Evolutionary conservation across 805 yeast species (phyloP).

Genomic region (Cyberlindnera petersonii): DNA sequence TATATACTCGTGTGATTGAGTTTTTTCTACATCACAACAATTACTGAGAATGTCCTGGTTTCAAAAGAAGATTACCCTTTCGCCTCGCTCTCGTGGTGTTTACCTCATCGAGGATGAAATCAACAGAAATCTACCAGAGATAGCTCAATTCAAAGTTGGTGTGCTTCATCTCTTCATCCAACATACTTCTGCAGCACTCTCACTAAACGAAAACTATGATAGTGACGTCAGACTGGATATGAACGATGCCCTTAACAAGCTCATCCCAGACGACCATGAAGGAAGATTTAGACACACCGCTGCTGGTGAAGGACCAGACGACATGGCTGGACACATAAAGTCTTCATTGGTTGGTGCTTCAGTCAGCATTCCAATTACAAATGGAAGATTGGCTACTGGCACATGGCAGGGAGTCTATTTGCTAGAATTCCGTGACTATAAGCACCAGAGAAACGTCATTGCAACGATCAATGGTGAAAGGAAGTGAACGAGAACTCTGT

Average conservation of each 20-base stretch:
- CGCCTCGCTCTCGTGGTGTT: constrained; percentile 61
- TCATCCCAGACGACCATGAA: constrained; percentile 59
- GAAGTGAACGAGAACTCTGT: constrained; percentile 1
- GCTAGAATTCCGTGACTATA: constrained; percentile 64
- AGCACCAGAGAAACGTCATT: constrained; percentile 61
- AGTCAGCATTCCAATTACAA: constrained; percentile 61
- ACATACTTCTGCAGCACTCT: constrained; percentile 76
- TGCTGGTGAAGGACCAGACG: constrained; percentile 77
- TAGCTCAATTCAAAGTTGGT: constrained; percentile 59
- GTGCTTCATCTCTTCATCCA: constrained; percentile 62
- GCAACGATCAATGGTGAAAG: constrained; percentile 69
- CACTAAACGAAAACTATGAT: constrained; percentile 74
- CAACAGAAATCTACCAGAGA: constrained; percentile 49
- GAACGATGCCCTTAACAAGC: constrained; percentile 55
- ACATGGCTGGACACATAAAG: constrained; percentile 80
- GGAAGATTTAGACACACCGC: constrained; percentile 25
- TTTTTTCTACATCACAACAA: background rate
- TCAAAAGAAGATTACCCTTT: constrained; percentile 51
- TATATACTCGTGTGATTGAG: too few relatives aligned
- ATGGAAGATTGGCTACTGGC: constrained; percentile 67
- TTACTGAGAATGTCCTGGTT: constrained; percentile 40
- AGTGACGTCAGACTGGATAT: constrained; percentile 72
- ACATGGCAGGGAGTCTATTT: constrained; percentile 87
- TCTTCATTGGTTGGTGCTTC: constrained; percentile 60
- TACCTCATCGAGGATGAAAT: constrained; percentile 72